Evolutionary conservation across 495 filamentous ascomycete genomes (phyloP).

Genomic region (Penicillium mononematosum): DNA sequence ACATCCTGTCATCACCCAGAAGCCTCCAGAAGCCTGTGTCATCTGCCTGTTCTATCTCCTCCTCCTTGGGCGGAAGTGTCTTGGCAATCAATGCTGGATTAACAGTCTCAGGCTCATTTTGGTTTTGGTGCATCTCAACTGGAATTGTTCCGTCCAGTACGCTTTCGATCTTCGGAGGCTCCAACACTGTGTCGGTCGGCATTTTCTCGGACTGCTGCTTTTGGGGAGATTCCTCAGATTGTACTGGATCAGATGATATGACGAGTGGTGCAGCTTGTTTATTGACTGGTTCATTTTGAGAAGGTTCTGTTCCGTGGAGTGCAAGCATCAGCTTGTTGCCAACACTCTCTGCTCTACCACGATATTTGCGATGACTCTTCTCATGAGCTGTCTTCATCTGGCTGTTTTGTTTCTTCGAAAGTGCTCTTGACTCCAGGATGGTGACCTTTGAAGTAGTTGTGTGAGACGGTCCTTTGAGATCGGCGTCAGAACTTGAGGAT

Average conservation of each 20-base stretch:
- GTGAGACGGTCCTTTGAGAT: background rate
- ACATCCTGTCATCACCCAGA: background rate
- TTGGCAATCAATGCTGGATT: background rate
- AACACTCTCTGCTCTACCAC: slow-evolving; percentile 31
- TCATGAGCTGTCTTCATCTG: background rate
- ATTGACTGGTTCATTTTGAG: slow-evolving; percentile 1
- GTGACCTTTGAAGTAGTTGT: slow-evolving; percentile 4
- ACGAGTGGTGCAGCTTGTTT: background rate
- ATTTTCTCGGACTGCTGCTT: background rate
- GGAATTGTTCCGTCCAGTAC: background rate
- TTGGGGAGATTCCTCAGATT: background rate
- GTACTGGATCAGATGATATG: slow-evolving; percentile 6
- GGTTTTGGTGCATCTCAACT: background rate
- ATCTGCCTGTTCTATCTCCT: background rate
- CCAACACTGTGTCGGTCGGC: background rate
- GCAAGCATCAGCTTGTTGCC: slow-evolving; percentile 32
- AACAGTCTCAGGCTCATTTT: background rate
- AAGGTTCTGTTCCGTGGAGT: slow-evolving; percentile 14
- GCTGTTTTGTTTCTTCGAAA: background rate
- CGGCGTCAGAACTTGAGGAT: background rate
- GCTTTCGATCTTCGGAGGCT: background rate
- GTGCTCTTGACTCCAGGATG: slow-evolving; percentile 5
- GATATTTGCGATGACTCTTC: no score
- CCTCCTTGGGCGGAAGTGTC: background rate
- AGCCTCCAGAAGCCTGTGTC: background rate